A percentile compares a stretch with the other conserved stretches of the same genome.
These are phyloP conservation scores for Avena eriantha DNA, from an alignment of 176 grass and related monocot species.

Conservation along the genomic window DNA sequence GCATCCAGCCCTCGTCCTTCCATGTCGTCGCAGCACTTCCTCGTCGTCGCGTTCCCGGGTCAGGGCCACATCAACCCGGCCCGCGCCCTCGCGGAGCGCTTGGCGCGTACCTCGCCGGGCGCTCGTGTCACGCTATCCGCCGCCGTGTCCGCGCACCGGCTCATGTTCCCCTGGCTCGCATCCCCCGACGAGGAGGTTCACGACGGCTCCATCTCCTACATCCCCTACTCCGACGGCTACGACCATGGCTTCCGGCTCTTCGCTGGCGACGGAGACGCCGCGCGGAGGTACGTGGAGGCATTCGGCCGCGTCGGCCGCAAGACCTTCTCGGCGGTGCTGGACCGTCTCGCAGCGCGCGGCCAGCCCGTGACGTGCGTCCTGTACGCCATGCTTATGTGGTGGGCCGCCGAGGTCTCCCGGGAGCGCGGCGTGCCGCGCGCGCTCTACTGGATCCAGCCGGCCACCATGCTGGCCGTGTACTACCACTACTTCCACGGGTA, in stretches of 20 bases:
- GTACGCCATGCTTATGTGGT: conserved; percentile 47
- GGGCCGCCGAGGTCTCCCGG: conserved; percentile 49
- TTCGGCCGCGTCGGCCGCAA: conserved; percentile 20
- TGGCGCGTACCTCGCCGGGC: conserved; percentile 29
- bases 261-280: neutral
- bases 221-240: conserved; percentile 10
- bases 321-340: neutral
- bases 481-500: conserved; percentile 69
- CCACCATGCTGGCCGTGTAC: conserved; percentile 51
- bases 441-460: conserved; percentile 2
- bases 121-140: conserved; percentile 54
- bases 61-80: conserved; percentile 70
- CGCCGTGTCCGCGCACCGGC: conserved; percentile 50
- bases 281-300: neutral
- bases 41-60: conserved; percentile 48
- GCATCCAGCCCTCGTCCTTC: neutral
- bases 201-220: conserved; percentile 53
- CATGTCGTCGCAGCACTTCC: conserved; percentile 49
- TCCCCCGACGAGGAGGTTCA: conserved; percentile 43
- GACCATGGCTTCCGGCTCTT: conserved; percentile 45
- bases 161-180: conserved; percentile 50
- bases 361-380: conserved; percentile 56
- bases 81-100: conserved; percentile 39
- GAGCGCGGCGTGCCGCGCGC: conserved; percentile 36
- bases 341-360: conserved; percentile 41